Evolutionary conservation across 768 basidiomycete species (phyloP), one percentile per base, ranked within the genome.

Genomic region (Mycena rebaudengoi): DNA sequence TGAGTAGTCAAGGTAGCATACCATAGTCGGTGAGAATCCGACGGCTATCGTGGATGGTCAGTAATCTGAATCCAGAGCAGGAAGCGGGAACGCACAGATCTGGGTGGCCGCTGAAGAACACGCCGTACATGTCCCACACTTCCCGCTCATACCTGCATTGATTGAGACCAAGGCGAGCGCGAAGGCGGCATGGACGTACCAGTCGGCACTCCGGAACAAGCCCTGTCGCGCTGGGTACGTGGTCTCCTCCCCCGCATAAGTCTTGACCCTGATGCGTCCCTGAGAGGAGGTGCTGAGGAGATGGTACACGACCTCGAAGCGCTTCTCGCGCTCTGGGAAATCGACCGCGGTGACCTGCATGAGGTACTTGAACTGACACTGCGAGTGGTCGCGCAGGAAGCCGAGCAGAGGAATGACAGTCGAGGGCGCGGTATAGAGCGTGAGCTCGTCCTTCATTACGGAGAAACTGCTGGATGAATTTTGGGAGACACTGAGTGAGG

Each of bases 21-120:
- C 96, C 98, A 76, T 99, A 99, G 77, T 99, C 98, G 41, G 98
- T 99, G 71, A 99, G 83, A 77, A 99, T 96, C 55, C 98, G 94
- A 65, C 98, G 96, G 28, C 95, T 96, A 68, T n/a, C n/a, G 16
- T 61, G 30, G 14, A 62, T 72, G 60, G 73, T 50, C 6, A 60
- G 28, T 68, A 14, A 70, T 53, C 18, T n/a, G 32, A 35, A 37
- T 60, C 52, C 23, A 26, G 1, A 23, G 30, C 37, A 40, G 46
- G 43, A 41, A 20, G 43, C 62, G 21, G 44, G 30, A 18, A 86
- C 94, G 70, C 74, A 96, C 92, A 99, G 85, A 77, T 99, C 98
- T 21, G 98, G 98, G 78, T 99, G 98, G 49, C 89, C 91, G 64
- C 88, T 88, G 84, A 99, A 99, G 84, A 95, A 98, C 46, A 99